These are phyloP conservation scores for Saccharomyces jurei DNA, from an alignment of 805 yeast genomes.

Conservation along the genomic window DNA sequence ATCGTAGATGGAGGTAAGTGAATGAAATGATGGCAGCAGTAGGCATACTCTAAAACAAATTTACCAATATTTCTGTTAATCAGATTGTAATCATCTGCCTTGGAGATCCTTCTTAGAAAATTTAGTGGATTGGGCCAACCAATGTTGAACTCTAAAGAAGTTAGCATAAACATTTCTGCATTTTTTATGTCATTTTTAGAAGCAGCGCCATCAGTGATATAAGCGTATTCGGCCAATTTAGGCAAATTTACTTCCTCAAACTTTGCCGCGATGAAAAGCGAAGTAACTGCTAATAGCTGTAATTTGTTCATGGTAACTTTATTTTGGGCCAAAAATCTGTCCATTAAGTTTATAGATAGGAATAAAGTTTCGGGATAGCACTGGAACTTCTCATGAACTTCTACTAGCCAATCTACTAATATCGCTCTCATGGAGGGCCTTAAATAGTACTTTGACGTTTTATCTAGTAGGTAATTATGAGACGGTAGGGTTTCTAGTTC, in stretches of 20 bases:
- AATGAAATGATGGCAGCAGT: conserved; percentile 68
- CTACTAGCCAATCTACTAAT: conserved; percentile 89
- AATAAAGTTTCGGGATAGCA: conserved; percentile 79
- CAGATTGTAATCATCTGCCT: conserved; percentile 84
- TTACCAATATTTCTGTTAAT: conserved; percentile 80
- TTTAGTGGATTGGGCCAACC: conserved; percentile 87
- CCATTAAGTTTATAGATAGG: conserved; percentile 78
- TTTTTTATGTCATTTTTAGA: conserved; percentile 71
- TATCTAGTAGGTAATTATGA: conserved; percentile 47
- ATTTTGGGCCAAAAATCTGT: conserved; percentile 71
- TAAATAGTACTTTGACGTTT: conserved; percentile 47
- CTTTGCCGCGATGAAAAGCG: conserved; percentile 83
- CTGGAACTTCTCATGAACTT: conserved; percentile 77
- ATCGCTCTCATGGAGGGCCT: conserved; percentile 81
- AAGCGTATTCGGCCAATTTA: conserved; percentile 74
- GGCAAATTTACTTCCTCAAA: conserved; percentile 90
- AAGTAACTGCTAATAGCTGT: conserved; percentile 79
- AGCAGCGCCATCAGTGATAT: conserved; percentile 80
- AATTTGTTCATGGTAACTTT: conserved; percentile 68
- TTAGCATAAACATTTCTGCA: conserved; percentile 74
- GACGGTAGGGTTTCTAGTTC: conserved; percentile 66
- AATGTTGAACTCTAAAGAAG: conserved; percentile 63
- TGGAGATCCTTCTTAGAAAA: conserved; percentile 78
- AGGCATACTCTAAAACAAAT: conserved; percentile 68
- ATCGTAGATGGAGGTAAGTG: conserved; percentile 67